Evolutionary conservation across 1,284 basidiomycete genomes (phyloP).

Genomic region (Cutaneotrichosporon sp.): DNA sequence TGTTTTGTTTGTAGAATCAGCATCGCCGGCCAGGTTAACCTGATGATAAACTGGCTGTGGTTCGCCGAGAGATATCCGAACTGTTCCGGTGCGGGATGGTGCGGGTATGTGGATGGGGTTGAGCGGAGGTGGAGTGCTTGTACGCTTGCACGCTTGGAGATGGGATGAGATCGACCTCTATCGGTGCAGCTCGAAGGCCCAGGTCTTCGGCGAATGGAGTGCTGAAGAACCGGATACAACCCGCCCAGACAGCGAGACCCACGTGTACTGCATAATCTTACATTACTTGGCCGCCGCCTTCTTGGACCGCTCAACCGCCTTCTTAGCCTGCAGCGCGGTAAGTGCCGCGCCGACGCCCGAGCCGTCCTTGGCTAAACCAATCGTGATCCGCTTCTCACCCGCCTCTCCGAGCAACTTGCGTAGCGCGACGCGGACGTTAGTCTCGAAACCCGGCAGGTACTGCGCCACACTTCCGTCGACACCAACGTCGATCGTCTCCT

Average conservation of each 20-base stretch:
- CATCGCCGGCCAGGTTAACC: too few relatives aligned
- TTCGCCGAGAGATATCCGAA: too few relatives aligned
- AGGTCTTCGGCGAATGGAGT: too few relatives aligned
- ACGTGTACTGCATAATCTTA: constrained; percentile 8
- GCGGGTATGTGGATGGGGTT: too few relatives aligned
- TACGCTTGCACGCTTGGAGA: too few relatives aligned
- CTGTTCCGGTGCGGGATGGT: too few relatives aligned
- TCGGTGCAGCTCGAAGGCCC: too few relatives aligned
- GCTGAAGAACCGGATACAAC: too few relatives aligned
- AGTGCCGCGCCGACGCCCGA: constrained; percentile 77
- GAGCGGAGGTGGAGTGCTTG: too few relatives aligned
- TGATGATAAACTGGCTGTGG: too few relatives aligned
- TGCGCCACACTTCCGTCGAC: constrained; percentile 91
- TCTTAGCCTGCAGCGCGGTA: constrained; percentile 54
- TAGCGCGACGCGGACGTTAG: constrained; percentile 70
- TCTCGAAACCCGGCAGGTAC: constrained; percentile 82
- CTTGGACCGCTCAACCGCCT: constrained; percentile 36
- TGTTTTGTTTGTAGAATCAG: too few relatives aligned
- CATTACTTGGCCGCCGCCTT: neutral
- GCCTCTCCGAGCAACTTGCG: constrained; percentile 73
- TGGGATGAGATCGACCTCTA: too few relatives aligned
- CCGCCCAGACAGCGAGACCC: neutral
- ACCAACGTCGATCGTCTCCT: constrained; percentile 67
- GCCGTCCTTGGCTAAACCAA: constrained; percentile 94
- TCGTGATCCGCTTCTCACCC: constrained; percentile 72